These are phyloP conservation scores for Trichoderma breve DNA, from an alignment of 2,329 filamentous ascomycete species.

Conservation along the genomic window DNA sequence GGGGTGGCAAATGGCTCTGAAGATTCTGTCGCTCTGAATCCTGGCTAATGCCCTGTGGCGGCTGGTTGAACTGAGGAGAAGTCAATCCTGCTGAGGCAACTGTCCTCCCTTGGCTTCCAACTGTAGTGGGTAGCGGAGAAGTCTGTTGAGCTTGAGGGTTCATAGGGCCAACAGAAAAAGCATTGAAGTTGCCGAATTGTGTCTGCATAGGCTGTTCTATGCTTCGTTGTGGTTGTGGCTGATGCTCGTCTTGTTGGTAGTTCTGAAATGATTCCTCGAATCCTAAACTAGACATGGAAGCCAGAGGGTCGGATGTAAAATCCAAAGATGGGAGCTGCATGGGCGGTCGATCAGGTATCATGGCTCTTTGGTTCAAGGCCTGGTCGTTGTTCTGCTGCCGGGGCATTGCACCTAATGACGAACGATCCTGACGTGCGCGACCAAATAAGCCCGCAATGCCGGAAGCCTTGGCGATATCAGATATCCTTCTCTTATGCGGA, in stretches of 20 bases:
- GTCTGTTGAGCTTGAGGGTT: background rate
- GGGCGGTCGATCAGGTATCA: slow-evolving; percentile 24
- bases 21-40: background rate
- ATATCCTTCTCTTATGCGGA: slow-evolving; percentile 46
- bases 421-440: slow-evolving; percentile 23
- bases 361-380: background rate
- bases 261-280: slow-evolving; percentile 18
- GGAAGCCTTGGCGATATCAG: slow-evolving; percentile 34
- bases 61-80: background rate
- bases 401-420: background rate
- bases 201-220: background rate
- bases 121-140: background rate
- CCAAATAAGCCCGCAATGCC: slow-evolving; percentile 33
- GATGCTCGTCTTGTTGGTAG: slow-evolving; percentile 20
- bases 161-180: background rate
- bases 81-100: background rate
- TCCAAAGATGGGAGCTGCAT: slow-evolving; percentile 33
- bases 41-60: background rate
- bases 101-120: background rate
- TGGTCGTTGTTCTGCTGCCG: background rate
- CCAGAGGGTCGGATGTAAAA: slow-evolving; percentile 32
- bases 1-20: background rate
- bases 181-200: background rate
- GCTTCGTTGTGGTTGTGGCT: background rate
- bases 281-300: slow-evolving; percentile 26